Conservation (phyloP, 1,284 basidiomycete species). For the Apiotrichum akiyoshidainum region DNA sequence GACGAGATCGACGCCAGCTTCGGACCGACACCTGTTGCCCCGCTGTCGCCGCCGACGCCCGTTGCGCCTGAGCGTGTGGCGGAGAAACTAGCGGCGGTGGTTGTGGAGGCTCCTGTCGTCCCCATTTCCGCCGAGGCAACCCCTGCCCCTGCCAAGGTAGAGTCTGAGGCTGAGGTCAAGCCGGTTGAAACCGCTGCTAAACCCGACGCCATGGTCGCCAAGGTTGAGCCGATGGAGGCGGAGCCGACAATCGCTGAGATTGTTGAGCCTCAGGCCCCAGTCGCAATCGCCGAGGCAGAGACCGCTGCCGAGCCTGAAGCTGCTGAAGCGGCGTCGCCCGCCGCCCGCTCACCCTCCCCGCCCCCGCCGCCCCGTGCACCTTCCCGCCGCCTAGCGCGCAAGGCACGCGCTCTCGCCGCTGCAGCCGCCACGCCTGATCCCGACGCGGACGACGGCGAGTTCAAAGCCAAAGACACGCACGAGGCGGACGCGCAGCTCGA, state of each 20-base stretch:
- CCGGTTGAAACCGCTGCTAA: too few species aligned
- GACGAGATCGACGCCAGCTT: conserved; percentile 5
- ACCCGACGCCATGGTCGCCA: background rate
- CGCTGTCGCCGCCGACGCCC: background rate
- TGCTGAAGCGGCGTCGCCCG: background rate
- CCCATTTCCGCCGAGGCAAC: too few species aligned
- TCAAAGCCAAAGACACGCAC: conserved; percentile 30
- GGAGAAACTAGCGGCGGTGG: too few species aligned
- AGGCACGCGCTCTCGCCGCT: conserved; percentile 19
- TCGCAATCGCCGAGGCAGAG: background rate
- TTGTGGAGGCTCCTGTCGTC: too few species aligned
- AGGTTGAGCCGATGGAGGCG: too few species aligned
- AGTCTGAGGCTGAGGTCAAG: too few species aligned
- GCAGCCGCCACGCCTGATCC: conserved; percentile 32
- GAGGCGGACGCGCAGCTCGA: conserved; percentile 48
- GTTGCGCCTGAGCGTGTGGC: too few species aligned
- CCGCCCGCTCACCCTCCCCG: background rate
- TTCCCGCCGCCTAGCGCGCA: conserved; percentile 25
- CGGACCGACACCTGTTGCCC: background rate
- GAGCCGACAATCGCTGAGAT: background rate
- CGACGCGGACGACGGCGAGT: conserved; percentile 49
- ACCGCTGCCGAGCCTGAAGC: background rate
- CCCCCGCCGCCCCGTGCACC: conserved; percentile 8
- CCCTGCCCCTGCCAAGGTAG: too few species aligned
- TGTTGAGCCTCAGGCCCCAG: background rate